Percentiles rank a stretch among this genome's conserved stretches.
Evolutionary conservation across 441 rosid species (phyloP).

Genomic region (Lepidium campestre): DNA sequence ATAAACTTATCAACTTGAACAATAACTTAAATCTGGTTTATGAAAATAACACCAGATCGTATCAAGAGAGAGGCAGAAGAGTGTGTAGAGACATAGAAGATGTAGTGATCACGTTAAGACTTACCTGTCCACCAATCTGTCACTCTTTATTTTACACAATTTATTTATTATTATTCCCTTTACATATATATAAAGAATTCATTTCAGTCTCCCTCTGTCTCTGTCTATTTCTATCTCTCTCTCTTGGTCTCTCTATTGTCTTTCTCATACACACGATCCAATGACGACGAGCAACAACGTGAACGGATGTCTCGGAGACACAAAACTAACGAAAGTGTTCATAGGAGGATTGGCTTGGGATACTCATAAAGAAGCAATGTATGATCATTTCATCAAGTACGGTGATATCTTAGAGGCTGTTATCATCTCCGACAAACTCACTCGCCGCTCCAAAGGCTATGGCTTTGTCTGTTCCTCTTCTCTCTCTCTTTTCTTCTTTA

Average conservation of each 20-base stretch:
- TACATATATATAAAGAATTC: slow-evolving; percentile 3
- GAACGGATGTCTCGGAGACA: slow-evolving; percentile 66
- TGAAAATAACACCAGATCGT: not conserved
- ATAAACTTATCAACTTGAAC: too few relatives aligned
- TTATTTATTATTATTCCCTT: slow-evolving; percentile 24
- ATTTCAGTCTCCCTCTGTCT: slow-evolving; percentile 7
- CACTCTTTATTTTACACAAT: slow-evolving; percentile 34
- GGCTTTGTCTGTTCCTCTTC: slow-evolving; percentile 55
- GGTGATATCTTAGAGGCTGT: slow-evolving; percentile 94
- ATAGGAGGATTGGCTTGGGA: slow-evolving; percentile 98
- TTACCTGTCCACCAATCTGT: slow-evolving; percentile 40
- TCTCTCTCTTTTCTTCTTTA: not conserved
- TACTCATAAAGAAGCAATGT: slow-evolving; percentile 72
- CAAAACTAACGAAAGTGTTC: slow-evolving; percentile 86
- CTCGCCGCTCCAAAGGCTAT: slow-evolving; percentile 94
- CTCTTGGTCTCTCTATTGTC: not conserved
- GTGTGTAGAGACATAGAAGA: slow-evolving; percentile 2
- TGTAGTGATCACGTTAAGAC: slow-evolving; percentile 40
- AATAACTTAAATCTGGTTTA: too few relatives aligned
- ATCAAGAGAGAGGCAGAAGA: not conserved
- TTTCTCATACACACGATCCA: slow-evolving; percentile 15
- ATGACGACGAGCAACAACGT: slow-evolving; percentile 45
- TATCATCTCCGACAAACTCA: slow-evolving; percentile 75
- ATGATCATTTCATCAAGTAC: slow-evolving; percentile 72
- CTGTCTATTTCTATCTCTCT: not conserved